Evolutionary conservation across 257 asterid species (phyloP).

Genomic region (Nicotiana noctiflora): DNA sequence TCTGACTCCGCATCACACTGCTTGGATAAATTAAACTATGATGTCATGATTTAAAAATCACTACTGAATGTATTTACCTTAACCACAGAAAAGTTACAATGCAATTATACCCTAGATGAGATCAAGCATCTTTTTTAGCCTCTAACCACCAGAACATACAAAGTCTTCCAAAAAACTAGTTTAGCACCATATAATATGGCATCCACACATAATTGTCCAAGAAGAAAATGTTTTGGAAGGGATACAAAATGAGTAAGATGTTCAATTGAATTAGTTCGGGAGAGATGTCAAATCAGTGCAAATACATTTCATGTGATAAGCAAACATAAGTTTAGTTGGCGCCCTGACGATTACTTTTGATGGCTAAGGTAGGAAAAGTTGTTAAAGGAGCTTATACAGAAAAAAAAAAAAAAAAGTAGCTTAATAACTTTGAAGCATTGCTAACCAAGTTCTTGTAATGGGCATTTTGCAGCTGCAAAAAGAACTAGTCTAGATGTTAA

Average conservation of each 20-base stretch:
- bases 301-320: background rate
- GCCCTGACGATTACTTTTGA: background rate
- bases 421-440: background rate
- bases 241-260: background rate
- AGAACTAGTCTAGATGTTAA: background rate
- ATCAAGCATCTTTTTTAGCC: background rate
- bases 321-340: background rate
- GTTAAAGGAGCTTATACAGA: background rate
- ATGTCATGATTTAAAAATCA: background rate
- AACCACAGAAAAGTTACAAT: background rate
- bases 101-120: background rate
- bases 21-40: background rate
- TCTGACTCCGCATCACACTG: accelerated
- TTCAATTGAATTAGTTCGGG: background rate
- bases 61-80: background rate
- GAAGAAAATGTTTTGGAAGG: background rate
- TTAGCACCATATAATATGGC: no score
- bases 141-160: background rate
- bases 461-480: background rate
- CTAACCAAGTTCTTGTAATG: background rate
- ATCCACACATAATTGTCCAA: background rate
- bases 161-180: background rate
- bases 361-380: background rate
- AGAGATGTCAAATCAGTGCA: background rate
- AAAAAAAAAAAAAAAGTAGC: background rate